Base-by-base conservation (phyloP, 768 basidiomycete species). In the Podaxis carcinomalis region DNA sequence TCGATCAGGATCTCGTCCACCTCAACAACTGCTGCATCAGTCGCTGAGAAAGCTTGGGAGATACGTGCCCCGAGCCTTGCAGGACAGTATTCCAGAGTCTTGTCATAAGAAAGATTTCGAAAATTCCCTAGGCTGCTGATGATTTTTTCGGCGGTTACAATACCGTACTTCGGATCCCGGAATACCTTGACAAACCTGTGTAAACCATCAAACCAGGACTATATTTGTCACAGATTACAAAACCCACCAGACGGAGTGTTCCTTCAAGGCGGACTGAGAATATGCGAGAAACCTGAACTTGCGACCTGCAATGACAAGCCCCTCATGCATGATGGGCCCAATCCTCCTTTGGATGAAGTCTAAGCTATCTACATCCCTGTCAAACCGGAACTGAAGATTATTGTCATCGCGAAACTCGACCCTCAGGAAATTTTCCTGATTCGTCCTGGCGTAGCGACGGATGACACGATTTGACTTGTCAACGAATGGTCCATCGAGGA, bases 41-140 rank as follows among this genome's bases (percentile, higher is more conserved):
- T 91, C 1, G 88, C 81, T 1, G 88, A 89, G 69, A 90, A 91
- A 0, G 86, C 87, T 67, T 86, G 87, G 5, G 87, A 85, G 36
- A 90, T 78, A 16, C 89, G 76, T 2, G 89, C 89, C 0, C 80
- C 89, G 68, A 84, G 87, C 49, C 88, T 80, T 21, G 87, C 86
- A 2, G 87, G 87, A 62, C 86, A 87, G 53, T 70, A 74, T 9
- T 79, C 80, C 6, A 88, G 73, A 1, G 67, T 65, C 3, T 52
- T 65, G 67, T 86, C 84, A 36, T 78, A 79, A 13, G 63, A 27
- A 1, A 82, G 73, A 47, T 75, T 71, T 4, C 77, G 67, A 63
- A 89, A 89, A 19, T 71, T 74, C 4, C 88, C 87, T 2, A 90
- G 65, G 50, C 78, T 73, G 4, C 63, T 42, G 36, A 90, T 85